Conservation (phyloP, 2,329 filamentous ascomycete species). For the Pochonia chlamydosporia region DNA sequence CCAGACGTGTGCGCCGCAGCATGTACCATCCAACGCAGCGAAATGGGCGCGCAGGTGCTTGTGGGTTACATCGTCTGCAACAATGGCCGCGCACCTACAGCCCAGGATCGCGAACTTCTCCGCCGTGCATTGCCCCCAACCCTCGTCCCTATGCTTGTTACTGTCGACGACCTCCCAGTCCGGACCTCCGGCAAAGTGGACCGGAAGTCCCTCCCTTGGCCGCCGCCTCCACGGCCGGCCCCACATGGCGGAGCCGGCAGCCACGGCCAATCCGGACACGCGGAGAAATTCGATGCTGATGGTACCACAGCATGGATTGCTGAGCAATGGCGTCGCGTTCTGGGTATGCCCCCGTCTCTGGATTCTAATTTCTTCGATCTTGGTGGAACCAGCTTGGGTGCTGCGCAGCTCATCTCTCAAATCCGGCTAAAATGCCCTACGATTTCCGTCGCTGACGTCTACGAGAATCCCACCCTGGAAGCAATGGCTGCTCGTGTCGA, state of each 20-base stretch:
- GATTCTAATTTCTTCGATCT: constrained; percentile 16
- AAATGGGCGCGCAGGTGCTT: constrained; percentile 14
- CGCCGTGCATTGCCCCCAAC: constrained; percentile 12
- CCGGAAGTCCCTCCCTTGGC: constrained; percentile 15
- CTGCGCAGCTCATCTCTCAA: constrained; percentile 16
- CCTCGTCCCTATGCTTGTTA: constrained; percentile 15
- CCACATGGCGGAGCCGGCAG: constrained; percentile 1
- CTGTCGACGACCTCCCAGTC: constrained; percentile 12
- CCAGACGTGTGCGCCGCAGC: constrained; percentile 15
- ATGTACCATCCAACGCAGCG: constrained; percentile 13
- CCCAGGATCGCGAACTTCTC: constrained; percentile 6
- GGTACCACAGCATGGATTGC: constrained; percentile 14
- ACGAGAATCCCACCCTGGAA: constrained; percentile 12
- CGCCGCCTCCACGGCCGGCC: constrained; percentile 6
- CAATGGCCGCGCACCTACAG: not conserved
- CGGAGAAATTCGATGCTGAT: not conserved
- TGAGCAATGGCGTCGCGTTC: constrained; percentile 14
- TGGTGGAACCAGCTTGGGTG: constrained; percentile 16
- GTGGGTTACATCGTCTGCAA: constrained; percentile 15
- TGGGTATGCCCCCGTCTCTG: constrained; percentile 10
- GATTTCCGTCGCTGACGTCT: constrained; percentile 16
- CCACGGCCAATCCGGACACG: not conserved
- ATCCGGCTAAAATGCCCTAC: constrained; percentile 12
- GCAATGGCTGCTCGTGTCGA: constrained; percentile 13
- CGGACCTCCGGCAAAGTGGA: constrained; percentile 17